Percentiles rank a stretch among this genome's conserved stretches.
Evolutionary conservation across 352 stramenopile species (phyloP).

Genomic region (Albugo candida): DNA sequence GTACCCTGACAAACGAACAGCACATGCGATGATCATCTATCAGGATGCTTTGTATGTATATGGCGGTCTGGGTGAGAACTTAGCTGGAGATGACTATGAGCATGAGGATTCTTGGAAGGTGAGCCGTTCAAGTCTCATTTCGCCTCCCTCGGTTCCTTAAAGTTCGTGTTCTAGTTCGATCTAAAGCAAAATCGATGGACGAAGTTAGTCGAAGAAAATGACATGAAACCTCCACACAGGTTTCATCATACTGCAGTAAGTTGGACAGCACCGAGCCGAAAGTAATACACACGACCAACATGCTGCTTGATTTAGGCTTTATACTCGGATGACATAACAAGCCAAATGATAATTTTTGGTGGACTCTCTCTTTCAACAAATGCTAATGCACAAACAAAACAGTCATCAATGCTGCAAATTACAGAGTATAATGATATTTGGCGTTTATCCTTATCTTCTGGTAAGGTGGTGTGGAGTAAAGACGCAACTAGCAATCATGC

Average conservation of each 20-base stretch:
- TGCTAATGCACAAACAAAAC: not conserved
- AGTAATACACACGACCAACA: no score
- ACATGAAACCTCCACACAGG: slow-evolving; percentile 12
- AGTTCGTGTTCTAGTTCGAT: slow-evolving; percentile 16
- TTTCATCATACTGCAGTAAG: slow-evolving; percentile 9
- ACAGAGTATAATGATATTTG: slow-evolving; percentile 2
- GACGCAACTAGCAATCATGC: not conserved
- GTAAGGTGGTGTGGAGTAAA: not conserved
- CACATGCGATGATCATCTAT: slow-evolving; percentile 25
- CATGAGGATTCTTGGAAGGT: slow-evolving; percentile 47
- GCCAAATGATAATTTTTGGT: slow-evolving; percentile 27
- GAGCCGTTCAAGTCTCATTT: no score
- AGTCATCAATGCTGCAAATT: slow-evolving; percentile 4
- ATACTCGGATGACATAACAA: no score
- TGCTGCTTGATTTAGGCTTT: no score
- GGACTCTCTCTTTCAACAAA: slow-evolving; percentile 18
- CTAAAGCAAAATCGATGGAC: slow-evolving; percentile 16
- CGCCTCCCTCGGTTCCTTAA: no score
- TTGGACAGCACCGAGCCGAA: not conserved
- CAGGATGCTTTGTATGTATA: slow-evolving; percentile 39
- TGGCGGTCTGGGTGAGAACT: slow-evolving; percentile 25
- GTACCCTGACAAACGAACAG: slow-evolving; percentile 22
- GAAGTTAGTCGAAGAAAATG: slow-evolving; percentile 9
- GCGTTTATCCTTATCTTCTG: not conserved
- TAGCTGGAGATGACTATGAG: slow-evolving; percentile 18